Conservation (phyloP, 2,329 filamentous ascomycete species). For the Ophiostoma australiae region DNA sequence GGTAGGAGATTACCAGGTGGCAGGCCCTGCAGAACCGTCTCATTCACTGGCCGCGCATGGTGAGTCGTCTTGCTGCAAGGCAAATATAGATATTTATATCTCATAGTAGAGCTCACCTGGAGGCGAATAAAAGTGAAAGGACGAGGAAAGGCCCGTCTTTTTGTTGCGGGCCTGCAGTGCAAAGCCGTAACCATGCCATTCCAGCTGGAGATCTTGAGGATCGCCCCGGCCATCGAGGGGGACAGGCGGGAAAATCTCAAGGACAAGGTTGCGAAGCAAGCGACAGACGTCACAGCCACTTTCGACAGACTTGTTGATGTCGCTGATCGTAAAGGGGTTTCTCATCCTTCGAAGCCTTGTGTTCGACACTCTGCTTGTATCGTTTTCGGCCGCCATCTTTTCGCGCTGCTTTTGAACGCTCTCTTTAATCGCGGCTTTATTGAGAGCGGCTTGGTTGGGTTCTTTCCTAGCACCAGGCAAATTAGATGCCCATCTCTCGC, state of each 20-base stretch:
- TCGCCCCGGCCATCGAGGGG: not conserved
- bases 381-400: not conserved
- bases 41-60: not conserved
- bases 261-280: not conserved
- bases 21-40: not conserved
- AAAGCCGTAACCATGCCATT: not conserved
- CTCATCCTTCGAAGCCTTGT: not conserved
- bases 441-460: not conserved
- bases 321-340: not conserved
- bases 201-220: not conserved
- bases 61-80: not conserved
- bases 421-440: not conserved
- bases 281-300: not conserved
- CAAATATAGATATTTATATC: not conserved
- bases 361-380: not conserved
- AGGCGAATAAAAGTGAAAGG: slow-evolving; percentile 9
- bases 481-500: not conserved
- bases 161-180: slow-evolving; percentile 1
- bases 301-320: not conserved
- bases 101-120: not conserved
- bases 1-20: not conserved
- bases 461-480: not conserved
- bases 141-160: not conserved
- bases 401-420: not conserved
- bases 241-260: not conserved